These are phyloP conservation scores for Colletotrichum sp. DNA, from an alignment of 2,329 filamentous ascomycete species.

Conservation along the genomic window DNA sequence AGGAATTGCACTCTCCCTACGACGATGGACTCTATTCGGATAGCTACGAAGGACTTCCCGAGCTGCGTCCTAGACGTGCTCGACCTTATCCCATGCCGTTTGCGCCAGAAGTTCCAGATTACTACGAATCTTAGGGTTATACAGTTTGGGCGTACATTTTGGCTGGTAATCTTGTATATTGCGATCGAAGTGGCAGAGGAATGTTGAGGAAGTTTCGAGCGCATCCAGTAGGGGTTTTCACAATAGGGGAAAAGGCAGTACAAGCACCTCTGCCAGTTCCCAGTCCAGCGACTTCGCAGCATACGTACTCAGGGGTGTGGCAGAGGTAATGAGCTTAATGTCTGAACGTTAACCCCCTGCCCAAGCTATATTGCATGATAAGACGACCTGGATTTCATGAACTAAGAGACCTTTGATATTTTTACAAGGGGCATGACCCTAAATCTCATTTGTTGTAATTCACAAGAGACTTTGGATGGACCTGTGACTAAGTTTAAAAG, in stretches of 20 bases:
- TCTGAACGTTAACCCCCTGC: too few species aligned
- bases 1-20: not conserved
- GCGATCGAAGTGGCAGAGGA: rapidly evolving
- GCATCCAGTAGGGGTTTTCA: too few species aligned
- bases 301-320: too few species aligned
- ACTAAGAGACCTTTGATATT: too few species aligned
- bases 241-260: too few species aligned
- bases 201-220: too few species aligned
- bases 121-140: not conserved
- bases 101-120: not conserved
- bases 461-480: too few species aligned
- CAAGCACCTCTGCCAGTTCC: too few species aligned
- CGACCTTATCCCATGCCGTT: rapidly evolving
- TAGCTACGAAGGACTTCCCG: not conserved
- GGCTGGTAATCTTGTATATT: not conserved
- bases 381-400: not conserved
- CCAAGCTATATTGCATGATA: not conserved
- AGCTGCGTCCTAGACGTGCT: not conserved
- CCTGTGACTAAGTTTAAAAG: too few species aligned
- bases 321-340: too few species aligned
- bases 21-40: not conserved
- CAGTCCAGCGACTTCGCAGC: too few species aligned
- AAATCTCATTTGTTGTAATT: too few species aligned
- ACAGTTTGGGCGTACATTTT: not conserved
- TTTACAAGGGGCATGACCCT: rapidly evolving